These are phyloP conservation scores for Aspergillus quadrilineatus DNA, from an alignment of 2,329 filamentous ascomycete genomes.

Conservation along the genomic window DNA sequence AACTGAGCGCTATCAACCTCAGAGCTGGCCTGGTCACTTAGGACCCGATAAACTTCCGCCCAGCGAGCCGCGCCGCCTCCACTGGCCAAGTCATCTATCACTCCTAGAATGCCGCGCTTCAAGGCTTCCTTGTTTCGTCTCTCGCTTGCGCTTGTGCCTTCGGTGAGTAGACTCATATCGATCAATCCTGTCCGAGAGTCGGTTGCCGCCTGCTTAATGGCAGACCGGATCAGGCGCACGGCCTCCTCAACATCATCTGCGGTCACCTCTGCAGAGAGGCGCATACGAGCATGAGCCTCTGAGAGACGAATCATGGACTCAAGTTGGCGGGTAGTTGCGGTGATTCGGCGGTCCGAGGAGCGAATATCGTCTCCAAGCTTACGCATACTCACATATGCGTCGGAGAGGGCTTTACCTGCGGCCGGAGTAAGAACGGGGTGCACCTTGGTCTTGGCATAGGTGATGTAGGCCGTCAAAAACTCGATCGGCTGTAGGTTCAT, in stretches of 20 bases:
- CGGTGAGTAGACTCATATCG: conserved; percentile 92
- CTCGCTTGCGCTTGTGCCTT: conserved; percentile 89
- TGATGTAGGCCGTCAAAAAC: conserved; percentile 95
- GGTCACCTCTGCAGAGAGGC: conserved; percentile 73
- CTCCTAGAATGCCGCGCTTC: conserved; percentile 70
- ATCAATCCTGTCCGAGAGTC: conserved; percentile 87
- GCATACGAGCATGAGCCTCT: conserved; percentile 98
- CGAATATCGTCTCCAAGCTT: conserved; percentile 86
- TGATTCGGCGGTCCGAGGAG: conserved; percentile 90
- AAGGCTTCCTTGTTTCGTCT: conserved; percentile 78
- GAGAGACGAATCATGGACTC: conserved; percentile 98
- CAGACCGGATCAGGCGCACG: conserved; percentile 86
- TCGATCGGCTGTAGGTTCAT: conserved; percentile 69
- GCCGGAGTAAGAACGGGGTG: conserved; percentile 78
- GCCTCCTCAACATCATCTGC: conserved; percentile 83
- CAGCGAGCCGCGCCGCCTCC: conserved; percentile 68
- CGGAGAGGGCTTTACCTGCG: conserved; percentile 79
- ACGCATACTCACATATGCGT: conserved; percentile 91
- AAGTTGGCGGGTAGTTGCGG: conserved; percentile 91
- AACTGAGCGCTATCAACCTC: conserved; percentile 78
- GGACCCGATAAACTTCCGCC: conserved; percentile 70
- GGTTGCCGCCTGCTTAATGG: conserved; percentile 95
- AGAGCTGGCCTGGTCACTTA: conserved; percentile 68
- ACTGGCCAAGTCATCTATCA: conserved; percentile 78
- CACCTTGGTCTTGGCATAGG: conserved; percentile 83